Percentiles rank a stretch among this genome's conserved stretches.
Evolutionary conservation across 2,329 filamentous ascomycete genomes (phyloP).

Genomic region (Alternaria atra): DNA sequence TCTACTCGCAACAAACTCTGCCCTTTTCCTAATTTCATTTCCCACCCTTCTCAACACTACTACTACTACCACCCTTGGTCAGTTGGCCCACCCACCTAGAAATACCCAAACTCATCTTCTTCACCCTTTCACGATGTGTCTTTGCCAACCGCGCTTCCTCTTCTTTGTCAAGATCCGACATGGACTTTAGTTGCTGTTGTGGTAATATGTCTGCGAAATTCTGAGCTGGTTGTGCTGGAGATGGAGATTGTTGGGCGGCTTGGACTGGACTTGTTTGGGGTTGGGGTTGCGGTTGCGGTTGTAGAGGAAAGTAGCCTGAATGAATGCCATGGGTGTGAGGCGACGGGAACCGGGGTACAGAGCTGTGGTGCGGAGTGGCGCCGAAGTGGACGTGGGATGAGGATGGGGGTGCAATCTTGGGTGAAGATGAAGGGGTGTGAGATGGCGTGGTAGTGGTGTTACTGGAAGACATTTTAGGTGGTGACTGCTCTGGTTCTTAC

Average conservation of each 20-base stretch:
- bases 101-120: neutral
- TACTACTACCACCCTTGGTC: neutral
- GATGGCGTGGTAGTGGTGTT: neutral
- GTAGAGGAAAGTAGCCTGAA: no score
- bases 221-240: neutral
- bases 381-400: neutral
- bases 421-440: neutral
- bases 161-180: conserved; percentile 19
- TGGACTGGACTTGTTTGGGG: no score
- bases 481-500: neutral
- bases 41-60: neutral
- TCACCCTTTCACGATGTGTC: conserved; percentile 1
- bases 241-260: neutral
- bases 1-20: neutral
- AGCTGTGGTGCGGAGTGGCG: neutral
- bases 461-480: neutral
- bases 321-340: neutral
- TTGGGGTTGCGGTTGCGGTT: no score
- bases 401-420: neutral
- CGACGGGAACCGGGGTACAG: neutral
- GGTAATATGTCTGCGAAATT: neutral
- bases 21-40: neutral
- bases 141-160: conserved; percentile 11
- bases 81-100: neutral
- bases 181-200: conserved; percentile 13